Conservation (phyloP, 768 basidiomycete genomes). For the Boletus eberwhitei region DNA sequence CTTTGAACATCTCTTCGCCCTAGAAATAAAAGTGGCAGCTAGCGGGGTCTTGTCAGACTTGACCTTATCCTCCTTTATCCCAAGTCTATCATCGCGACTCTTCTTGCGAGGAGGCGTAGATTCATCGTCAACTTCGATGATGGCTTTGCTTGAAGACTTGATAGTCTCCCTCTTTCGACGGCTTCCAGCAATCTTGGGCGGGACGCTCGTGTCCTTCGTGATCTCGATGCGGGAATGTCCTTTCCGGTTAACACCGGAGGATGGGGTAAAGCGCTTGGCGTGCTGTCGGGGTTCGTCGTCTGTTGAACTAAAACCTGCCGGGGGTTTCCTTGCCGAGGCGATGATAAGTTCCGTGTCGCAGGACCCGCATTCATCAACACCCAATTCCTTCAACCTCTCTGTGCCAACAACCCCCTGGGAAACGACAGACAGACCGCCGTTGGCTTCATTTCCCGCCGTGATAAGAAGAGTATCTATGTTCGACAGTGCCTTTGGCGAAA, state of each 20-base stretch:
- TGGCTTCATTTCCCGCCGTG: background rate
- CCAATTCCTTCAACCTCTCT: background rate
- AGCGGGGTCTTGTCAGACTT: background rate
- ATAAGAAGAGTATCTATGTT: slow-evolving; percentile 1
- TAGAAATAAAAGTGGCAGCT: slow-evolving; percentile 2
- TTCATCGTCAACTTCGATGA: slow-evolving; percentile 15
- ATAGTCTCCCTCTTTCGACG: slow-evolving; percentile 27
- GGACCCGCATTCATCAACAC: background rate
- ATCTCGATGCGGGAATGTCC: background rate
- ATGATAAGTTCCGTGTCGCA: background rate
- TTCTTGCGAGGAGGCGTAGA: slow-evolving; percentile 20
- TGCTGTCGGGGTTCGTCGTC: background rate
- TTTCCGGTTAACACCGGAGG: background rate
- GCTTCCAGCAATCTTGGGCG: slow-evolving; percentile 18
- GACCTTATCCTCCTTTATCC: background rate
- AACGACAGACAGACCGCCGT: background rate
- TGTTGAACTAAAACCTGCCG: background rate
- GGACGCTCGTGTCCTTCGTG: background rate
- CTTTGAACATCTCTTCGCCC: slow-evolving; percentile 33
- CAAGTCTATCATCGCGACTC: slow-evolving; percentile 7
- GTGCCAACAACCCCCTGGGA: background rate
- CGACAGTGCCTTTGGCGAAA: slow-evolving; percentile 5
- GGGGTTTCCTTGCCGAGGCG: background rate
- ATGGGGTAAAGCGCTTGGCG: background rate
- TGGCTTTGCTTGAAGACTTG: background rate